Percentiles rank a stretch among this genome's conserved stretches.
Conservation (phyloP, 805 yeast species). For the Wickerhamiella slavikovae region DNA sequence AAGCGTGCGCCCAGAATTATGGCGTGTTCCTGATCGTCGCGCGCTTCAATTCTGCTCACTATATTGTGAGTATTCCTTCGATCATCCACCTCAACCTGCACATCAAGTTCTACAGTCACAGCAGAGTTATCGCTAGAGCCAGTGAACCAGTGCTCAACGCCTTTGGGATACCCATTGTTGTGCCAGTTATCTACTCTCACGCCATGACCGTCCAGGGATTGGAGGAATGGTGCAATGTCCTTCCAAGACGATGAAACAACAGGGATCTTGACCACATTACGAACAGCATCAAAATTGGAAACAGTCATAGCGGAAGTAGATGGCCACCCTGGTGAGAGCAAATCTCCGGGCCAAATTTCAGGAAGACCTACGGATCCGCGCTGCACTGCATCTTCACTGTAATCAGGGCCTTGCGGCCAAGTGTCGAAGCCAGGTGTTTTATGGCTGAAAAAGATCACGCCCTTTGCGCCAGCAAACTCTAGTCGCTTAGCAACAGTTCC, state of each 20-base stretch:
- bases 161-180: conserved; percentile 14
- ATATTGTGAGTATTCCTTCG: conserved; percentile 61
- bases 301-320: conserved; percentile 23
- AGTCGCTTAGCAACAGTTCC: conserved; percentile 37
- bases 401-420: conserved; percentile 18
- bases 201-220: conserved; percentile 22
- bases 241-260: conserved; percentile 57
- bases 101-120: conserved; percentile 15
- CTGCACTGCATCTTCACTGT: conserved; percentile 27
- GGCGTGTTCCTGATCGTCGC: conserved; percentile 46
- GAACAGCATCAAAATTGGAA: conserved; percentile 27
- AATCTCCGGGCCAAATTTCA: conserved; percentile 53
- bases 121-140: conserved; percentile 17
- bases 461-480: conserved; percentile 34
- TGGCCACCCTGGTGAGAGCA: conserved; percentile 61
- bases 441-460: conserved; percentile 43
- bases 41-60: conserved; percentile 54
- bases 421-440: conserved; percentile 10
- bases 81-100: conserved; percentile 24
- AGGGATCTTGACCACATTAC: conserved; percentile 50
- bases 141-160: conserved; percentile 24
- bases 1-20: conserved; percentile 67
- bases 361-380: conserved; percentile 24
- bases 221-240: conserved; percentile 33
- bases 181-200: conserved; percentile 18